phyloP scores from a whole-genome alignment of 805 yeast genomes.

The Sugiyamaella mastotermitis region DNA sequence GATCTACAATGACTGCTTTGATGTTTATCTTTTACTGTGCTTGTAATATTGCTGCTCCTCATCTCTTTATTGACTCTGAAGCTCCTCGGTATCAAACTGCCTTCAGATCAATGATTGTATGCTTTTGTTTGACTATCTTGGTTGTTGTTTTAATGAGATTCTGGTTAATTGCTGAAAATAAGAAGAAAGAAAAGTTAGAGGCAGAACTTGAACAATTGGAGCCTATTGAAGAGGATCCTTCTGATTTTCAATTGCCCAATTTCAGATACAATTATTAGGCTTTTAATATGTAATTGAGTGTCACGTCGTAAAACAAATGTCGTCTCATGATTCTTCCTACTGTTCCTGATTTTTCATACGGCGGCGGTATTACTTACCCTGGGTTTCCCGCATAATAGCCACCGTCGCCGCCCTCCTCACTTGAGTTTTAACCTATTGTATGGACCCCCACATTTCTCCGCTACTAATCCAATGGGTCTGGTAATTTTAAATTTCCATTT shows the following conservation, averaged over 20 bases:
- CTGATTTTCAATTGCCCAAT: not conserved
- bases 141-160: not conserved
- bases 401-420: no score
- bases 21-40: constrained; percentile 23
- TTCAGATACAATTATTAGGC: constrained; percentile 1
- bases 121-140: not conserved
- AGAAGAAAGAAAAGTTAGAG: not conserved
- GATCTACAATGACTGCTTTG: constrained; percentile 19
- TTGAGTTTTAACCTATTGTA: no score
- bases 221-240: not conserved
- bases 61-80: constrained; percentile 10
- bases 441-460: no score
- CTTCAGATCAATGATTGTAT: not conserved
- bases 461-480: no score
- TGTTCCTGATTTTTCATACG: no score
- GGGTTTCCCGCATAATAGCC: no score
- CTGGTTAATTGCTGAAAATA: not conserved
- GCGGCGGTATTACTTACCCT: no score
- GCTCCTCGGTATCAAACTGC: constrained; percentile 7
- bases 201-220: no score
- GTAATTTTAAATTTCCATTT: no score
- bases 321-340: no score
- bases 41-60: constrained; percentile 46
- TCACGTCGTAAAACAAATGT: no score
- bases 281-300: no score